These are phyloP conservation scores for Monosporozyma yasuniensis DNA, from an alignment of 805 yeast genomes.

Conservation along the genomic window DNA sequence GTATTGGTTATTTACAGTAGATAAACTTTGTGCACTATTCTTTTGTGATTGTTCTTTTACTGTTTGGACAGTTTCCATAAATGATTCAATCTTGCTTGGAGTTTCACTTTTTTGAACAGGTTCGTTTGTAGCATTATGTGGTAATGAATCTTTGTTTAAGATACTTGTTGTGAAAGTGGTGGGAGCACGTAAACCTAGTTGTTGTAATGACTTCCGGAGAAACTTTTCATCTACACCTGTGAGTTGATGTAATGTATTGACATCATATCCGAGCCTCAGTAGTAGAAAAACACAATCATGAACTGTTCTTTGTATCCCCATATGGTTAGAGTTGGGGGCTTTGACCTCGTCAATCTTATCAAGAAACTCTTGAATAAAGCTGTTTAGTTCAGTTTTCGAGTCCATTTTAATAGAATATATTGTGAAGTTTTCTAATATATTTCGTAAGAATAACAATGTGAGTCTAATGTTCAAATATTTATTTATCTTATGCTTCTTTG, in stretches of 20 bases:
- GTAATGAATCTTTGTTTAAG: no score
- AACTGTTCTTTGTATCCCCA: background rate
- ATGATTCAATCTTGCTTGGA: background rate
- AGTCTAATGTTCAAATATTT: no score
- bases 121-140: no score
- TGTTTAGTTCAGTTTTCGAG: background rate
- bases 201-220: background rate
- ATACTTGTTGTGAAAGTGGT: background rate
- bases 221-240: constrained; percentile 1
- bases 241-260: background rate
- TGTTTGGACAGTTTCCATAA: constrained; percentile 2
- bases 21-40: background rate
- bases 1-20: background rate
- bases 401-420: background rate
- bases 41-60: background rate
- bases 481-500: no score
- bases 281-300: constrained; percentile 2
- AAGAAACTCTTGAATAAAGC: background rate
- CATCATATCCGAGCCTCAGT: constrained; percentile 1
- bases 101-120: background rate
- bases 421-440: background rate
- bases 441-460: background rate
- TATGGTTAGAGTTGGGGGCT: background rate
- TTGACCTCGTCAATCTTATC: background rate
- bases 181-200: background rate